Evolutionary conservation across 2,329 filamentous ascomycete species (phyloP).

Genomic region (Sordariomycetes sp.): DNA sequence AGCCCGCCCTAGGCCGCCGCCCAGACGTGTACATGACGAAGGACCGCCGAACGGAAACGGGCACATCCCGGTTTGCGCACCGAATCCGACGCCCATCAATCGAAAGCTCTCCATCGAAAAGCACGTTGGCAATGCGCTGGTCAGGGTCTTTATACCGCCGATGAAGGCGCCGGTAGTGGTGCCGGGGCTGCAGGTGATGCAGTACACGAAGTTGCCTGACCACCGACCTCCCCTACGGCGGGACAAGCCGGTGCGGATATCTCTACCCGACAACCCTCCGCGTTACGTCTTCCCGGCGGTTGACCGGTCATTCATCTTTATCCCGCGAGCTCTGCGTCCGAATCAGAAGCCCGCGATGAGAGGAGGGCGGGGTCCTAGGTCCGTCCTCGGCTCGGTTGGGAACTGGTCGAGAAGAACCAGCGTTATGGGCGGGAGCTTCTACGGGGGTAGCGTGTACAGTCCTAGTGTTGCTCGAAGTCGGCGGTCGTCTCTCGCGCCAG

Average conservation of each 20-base stretch:
- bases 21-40: constrained; percentile 24
- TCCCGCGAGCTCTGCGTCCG: constrained; percentile 81
- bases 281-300: constrained; percentile 84
- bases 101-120: constrained; percentile 72
- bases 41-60: constrained; percentile 40
- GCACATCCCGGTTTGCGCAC: constrained; percentile 40
- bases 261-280: constrained; percentile 64
- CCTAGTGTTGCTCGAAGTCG: constrained; percentile 82
- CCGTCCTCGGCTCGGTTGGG: constrained; percentile 54
- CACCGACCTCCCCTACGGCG: constrained; percentile 86
- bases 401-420: constrained; percentile 71
- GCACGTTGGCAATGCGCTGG: constrained; percentile 70
- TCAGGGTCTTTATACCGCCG: constrained; percentile 67
- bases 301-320: constrained; percentile 95
- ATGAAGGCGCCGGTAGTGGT: constrained; percentile 62
- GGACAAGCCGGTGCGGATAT: constrained; percentile 93
- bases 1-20: constrained; percentile 24
- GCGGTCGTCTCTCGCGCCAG: constrained; percentile 61
- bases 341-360: constrained; percentile 79
- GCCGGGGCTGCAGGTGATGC: constrained; percentile 66
- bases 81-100: constrained; percentile 54
- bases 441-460: constrained; percentile 60
- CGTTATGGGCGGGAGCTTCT: constrained; percentile 56
- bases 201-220: constrained; percentile 88
- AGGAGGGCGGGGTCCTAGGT: constrained; percentile 51